phyloP scores from a whole-genome alignment of 2,329 filamentous ascomycete species.

The Apiospora malaysiana region DNA sequence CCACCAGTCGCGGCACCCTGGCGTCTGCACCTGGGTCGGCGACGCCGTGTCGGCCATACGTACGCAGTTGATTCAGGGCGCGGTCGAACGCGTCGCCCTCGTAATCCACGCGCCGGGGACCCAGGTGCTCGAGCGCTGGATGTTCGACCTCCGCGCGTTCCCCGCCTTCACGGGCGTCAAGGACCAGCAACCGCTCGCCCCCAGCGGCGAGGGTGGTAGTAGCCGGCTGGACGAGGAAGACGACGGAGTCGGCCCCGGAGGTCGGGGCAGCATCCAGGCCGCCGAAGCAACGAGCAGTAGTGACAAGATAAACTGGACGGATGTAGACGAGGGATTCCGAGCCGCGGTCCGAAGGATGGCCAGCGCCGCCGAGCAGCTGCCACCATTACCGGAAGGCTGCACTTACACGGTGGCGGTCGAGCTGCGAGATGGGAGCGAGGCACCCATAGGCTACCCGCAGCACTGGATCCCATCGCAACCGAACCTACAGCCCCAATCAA shows the following conservation, averaged over 20 bases:
- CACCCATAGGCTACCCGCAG: conserved; percentile 67
- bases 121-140: conserved; percentile 64
- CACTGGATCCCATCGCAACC: conserved; percentile 65
- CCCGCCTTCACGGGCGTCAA: conserved; percentile 50
- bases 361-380: conserved; percentile 62
- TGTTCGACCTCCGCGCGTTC: conserved; percentile 62
- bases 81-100: conserved; percentile 54
- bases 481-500: conserved; percentile 49
- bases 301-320: conserved; percentile 53
- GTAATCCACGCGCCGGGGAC: conserved; percentile 48
- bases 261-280: conserved; percentile 28
- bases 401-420: conserved; percentile 81
- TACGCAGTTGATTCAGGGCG: conserved; percentile 68
- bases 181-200: conserved; percentile 26
- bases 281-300: conserved; percentile 24
- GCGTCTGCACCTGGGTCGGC: conserved; percentile 83
- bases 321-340: conserved; percentile 76
- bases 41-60: conserved; percentile 78
- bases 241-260: conserved; percentile 22
- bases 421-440: conserved; percentile 63
- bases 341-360: conserved; percentile 69
- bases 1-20: conserved; percentile 84
- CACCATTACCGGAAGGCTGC: conserved; percentile 65
- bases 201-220: conserved; percentile 23
- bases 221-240: conserved; percentile 36